Evolutionary conservation across 75 land plant genomes (phyloP).

Genomic region (Isoetes taiwanensis): DNA sequence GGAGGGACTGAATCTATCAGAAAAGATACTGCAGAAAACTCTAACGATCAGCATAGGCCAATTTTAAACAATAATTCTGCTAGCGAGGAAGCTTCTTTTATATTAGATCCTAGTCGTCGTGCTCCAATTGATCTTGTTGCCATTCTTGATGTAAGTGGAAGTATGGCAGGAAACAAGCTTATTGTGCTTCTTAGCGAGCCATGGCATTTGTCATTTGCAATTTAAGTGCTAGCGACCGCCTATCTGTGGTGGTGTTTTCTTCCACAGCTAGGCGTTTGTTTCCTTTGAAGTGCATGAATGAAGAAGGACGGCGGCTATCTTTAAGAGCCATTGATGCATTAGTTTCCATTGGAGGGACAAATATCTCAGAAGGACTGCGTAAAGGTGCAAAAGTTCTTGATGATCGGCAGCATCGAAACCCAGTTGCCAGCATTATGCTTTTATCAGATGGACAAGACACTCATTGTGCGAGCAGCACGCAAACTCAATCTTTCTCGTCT

Average conservation of each 20-base stretch:
- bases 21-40: not conserved
- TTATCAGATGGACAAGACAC: conserved; percentile 8
- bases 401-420: not conserved
- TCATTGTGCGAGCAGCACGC: not conserved
- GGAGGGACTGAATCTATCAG: not conserved
- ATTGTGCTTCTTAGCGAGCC: not conserved
- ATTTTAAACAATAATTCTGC: no score
- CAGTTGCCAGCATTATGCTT: conserved; percentile 7
- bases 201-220: conserved; percentile 1
- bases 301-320: not conserved
- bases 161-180: conserved; percentile 2
- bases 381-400: not conserved
- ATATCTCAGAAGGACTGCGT: not conserved
- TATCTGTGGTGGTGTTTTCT: not conserved
- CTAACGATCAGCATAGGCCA: no score
- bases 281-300: not conserved
- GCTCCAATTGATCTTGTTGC: conserved; percentile 6
- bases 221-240: not conserved
- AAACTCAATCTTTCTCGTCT: no score
- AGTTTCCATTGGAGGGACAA: conserved; percentile 1
- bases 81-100: no score
- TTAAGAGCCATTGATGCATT: not conserved
- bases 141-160: conserved; percentile 3
- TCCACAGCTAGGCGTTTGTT: conserved; percentile 2
- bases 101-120: conserved; percentile 9